Base-by-base conservation (phyloP, 2,329 filamentous ascomycete species). In the Periconia sp. region DNA sequence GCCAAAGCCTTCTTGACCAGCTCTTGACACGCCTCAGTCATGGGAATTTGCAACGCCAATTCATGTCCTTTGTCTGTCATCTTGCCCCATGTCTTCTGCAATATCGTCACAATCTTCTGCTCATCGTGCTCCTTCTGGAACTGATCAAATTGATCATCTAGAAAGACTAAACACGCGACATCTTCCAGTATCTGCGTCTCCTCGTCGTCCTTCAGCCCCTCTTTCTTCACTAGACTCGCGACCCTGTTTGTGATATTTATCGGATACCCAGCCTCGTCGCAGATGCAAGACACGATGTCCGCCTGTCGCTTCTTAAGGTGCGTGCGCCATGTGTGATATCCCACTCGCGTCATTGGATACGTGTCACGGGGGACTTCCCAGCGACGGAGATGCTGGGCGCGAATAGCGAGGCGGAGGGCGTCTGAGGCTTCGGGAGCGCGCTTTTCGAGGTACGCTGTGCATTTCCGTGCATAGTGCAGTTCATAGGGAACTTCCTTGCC, bases 101-200 rank as follows among this genome's bases (percentile, higher is more conserved):
- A 17, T 19, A 73, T 72, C 13, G 72, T 73, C 15, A 92, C 66
- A 46, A 90, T 83, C 78, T 94, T 95, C 36, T 84, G 85, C 71
- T 92, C 88, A 61, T 90, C 87, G 40, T 85, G 79, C 19, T 81
- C 78, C 63, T 79, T 77, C 75, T 89, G 86, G 70, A 94, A 95
- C 36, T 80, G 82, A 59, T 92, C 89, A 51, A 95, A 87, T 64
- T 94, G 88, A 65, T 92, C 89, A 65, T 94, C 89, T 53, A 95
- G 72, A 66, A 95, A 95, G 19, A 95, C 89, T 41, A 95, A 72
- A 64, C 89, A 95, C 3, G 90, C 90, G 32, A 90, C 87, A 71
- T 95, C 90, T 73, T 95, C 90, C 49, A 95, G 76, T 5, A 82
- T 78, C 74, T 92, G 87, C 40, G 86, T 84, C 66, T 90, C 86